phyloP scores from a whole-genome alignment of 2,329 filamentous ascomycete genomes.

The Dactylellina parvicollis region DNA sequence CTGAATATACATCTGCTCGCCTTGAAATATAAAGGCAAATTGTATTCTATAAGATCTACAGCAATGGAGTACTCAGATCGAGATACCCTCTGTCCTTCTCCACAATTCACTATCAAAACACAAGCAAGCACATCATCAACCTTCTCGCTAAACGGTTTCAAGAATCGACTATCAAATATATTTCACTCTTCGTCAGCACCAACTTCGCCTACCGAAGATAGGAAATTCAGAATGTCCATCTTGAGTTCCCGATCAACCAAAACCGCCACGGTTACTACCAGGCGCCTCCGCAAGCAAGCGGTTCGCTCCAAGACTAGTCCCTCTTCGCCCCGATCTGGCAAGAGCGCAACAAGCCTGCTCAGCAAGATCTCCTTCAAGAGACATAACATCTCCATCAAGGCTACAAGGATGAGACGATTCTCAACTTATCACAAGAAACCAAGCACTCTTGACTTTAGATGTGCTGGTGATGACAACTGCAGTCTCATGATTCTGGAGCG shows the following conservation, averaged over 20 bases:
- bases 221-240: slow-evolving; percentile 50
- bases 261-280: background rate
- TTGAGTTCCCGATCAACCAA: slow-evolving; percentile 39
- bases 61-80: slow-evolving; percentile 51
- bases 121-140: slow-evolving; percentile 49
- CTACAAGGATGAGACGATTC: slow-evolving; percentile 40
- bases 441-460: slow-evolving; percentile 52
- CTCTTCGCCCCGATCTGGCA: slow-evolving; percentile 31
- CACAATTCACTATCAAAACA: slow-evolving; percentile 51
- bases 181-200: slow-evolving; percentile 44
- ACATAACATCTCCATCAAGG: slow-evolving; percentile 33
- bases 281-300: slow-evolving; percentile 43
- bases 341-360: slow-evolving; percentile 37
- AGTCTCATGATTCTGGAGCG: slow-evolving; percentile 52
- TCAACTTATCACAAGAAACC: slow-evolving; percentile 51
- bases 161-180: slow-evolving; percentile 51
- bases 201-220: slow-evolving; percentile 38
- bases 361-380: slow-evolving; percentile 51
- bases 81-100: slow-evolving; percentile 52
- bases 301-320: slow-evolving; percentile 33
- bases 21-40: slow-evolving; percentile 20
- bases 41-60: slow-evolving; percentile 34
- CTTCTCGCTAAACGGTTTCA: slow-evolving; percentile 48
- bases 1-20: slow-evolving; percentile 37
- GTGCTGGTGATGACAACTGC: slow-evolving; percentile 48